These are phyloP conservation scores for Wickerhamiella allomyrinae DNA, from an alignment of 805 yeast genomes.

Conservation along the genomic window DNA sequence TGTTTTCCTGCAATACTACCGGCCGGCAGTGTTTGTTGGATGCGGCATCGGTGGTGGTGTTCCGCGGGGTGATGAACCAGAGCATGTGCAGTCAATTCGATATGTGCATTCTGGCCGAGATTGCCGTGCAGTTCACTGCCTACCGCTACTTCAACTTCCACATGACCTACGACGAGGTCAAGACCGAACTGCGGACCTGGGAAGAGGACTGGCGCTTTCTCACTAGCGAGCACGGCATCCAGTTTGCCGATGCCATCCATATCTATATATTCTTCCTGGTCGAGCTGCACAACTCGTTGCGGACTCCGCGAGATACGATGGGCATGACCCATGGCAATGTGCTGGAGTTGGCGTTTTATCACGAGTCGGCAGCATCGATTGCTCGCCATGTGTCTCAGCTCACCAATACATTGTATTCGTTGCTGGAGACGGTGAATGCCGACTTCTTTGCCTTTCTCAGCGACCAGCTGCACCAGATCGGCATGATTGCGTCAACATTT, in stretches of 20 bases:
- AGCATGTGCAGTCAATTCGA: conserved; percentile 61
- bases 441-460: conserved; percentile 55
- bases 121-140: conserved; percentile 42
- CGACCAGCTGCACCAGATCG: conserved; percentile 46
- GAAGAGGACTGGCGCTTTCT: conserved; percentile 53
- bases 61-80: conserved; percentile 42
- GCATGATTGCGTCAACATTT: conserved; percentile 12
- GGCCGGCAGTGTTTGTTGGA: conserved; percentile 55
- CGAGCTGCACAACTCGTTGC: not conserved
- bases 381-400: conserved; percentile 31
- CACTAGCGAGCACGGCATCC: conserved; percentile 46
- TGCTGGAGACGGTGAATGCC: conserved; percentile 32
- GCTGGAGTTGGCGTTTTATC: conserved; percentile 1
- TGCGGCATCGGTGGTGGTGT: conserved; percentile 41
- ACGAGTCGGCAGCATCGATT: conserved; percentile 16
- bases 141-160: conserved; percentile 41
- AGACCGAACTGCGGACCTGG: conserved; percentile 45
- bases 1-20: conserved; percentile 48
- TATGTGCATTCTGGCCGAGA: conserved; percentile 70
- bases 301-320: conserved; percentile 9
- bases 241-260: conserved; percentile 59
- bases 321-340: conserved; percentile 1
- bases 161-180: conserved; percentile 26
- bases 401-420: conserved; percentile 29
- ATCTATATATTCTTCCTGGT: conserved; percentile 46